A percentile compares a stretch with the other conserved stretches of the same genome.
phyloP scores from a whole-genome alignment of 176 grass and related monocot species.

The Tuctoria greenei region DNA sequence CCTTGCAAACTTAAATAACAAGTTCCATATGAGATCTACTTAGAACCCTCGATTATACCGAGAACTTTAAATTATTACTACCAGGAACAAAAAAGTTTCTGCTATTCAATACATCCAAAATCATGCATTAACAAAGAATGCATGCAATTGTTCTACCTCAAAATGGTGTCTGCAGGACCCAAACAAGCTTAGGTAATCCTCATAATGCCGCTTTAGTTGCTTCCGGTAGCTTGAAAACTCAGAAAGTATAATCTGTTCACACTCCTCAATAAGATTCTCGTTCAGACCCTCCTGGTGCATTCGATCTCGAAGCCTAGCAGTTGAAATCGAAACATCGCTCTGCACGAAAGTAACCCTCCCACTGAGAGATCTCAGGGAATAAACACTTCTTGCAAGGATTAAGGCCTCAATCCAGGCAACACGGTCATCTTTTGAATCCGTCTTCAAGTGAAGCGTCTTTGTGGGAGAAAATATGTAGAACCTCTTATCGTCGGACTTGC shows the following conservation, averaged over 20 bases:
- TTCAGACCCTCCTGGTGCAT: constrained; percentile 60
- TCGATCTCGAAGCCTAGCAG: constrained; percentile 50
- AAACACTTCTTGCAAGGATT: constrained; percentile 59
- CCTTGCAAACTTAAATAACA: constrained; percentile 39
- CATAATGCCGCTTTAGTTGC: constrained; percentile 52
- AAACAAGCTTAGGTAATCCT: constrained; percentile 65
- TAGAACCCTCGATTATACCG: constrained; percentile 4
- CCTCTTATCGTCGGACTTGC: constrained; percentile 70
- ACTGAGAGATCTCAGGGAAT: constrained; percentile 65
- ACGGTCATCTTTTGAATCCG: constrained; percentile 62
- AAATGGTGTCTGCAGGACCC: constrained; percentile 54
- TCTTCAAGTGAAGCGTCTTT: constrained; percentile 71
- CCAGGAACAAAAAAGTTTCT: background rate
- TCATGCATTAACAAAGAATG: background rate
- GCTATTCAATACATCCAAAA: background rate
- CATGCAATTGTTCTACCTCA: constrained; percentile 43
- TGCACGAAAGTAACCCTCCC: constrained; percentile 53
- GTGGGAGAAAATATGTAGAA: constrained; percentile 90
- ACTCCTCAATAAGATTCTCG: constrained; percentile 67
- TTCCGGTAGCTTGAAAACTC: constrained; percentile 64
- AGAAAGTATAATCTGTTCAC: constrained; percentile 67
- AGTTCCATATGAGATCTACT: constrained; percentile 5
- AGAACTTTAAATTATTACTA: constrained; percentile 5
- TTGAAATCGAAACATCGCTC: constrained; percentile 59
- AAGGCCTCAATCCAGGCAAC: constrained; percentile 69